Base-by-base conservation (phyloP, 768 basidiomycete species). In the Strobilomyces echinocephalus region DNA sequence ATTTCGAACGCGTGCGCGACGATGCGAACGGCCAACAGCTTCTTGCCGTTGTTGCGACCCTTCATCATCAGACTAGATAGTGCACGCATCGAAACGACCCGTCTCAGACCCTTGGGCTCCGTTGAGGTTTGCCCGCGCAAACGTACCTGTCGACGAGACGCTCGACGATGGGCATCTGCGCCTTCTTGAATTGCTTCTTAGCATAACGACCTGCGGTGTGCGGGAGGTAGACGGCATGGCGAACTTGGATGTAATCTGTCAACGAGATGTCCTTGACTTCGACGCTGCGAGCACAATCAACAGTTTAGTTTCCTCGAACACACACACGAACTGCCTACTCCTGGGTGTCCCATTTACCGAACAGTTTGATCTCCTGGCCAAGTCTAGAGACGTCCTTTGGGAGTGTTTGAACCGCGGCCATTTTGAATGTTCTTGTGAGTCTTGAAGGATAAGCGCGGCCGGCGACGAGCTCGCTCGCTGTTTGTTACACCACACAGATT, bases 131-230 rank as follows among this genome's bases (percentile, higher is more conserved):
- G 30, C 28, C 30, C 9, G 14, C 5, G 41, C 21, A 38, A 8
- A 40, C 84, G 64, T 68, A 91, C 94, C 87, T 87, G 82, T 97
- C 95, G 62, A 98, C 97, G 69, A 99, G 80, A 71, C 97, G 91
- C 78, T 99, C 97, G 65, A 98, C 97, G 72, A 99, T 95, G 70
- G 97, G 97, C 97, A 99, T 99, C 74, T 97, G 92, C 6, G 93
- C 94, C 85, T 99, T 99, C 83, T 95, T 97, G 87, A 98, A 99
- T 76, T 97, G 95, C 80, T 97, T 97, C 82, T 95, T 95, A 69
- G 95, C 92, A 73, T 97, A 98, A 74, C 97, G 92, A 62, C 97
- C 97, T 60, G 95, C 95, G 57, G 97, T 99, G 83, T 99, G 95
- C 56, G 95, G 95, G 53, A 97, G 76, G 78, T 93, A 98, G 71